These are phyloP conservation scores for Pleurotus sapidus DNA, from an alignment of 768 basidiomycete species.

Conservation along the genomic window DNA sequence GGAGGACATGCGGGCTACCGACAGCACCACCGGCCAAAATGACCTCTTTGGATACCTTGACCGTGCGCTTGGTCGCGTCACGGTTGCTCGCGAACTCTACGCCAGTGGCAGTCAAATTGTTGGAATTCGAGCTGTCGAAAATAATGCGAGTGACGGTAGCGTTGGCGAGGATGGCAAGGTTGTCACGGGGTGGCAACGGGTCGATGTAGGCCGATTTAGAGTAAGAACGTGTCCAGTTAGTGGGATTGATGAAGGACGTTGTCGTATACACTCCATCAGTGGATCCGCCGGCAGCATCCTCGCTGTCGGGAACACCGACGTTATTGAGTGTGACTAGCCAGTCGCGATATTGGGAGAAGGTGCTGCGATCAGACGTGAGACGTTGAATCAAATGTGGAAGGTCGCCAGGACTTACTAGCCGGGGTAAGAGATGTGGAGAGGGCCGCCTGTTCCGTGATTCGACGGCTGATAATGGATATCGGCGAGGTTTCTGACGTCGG, in stretches of 20 bases:
- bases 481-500: conserved; percentile 32
- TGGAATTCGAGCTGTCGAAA: conserved; percentile 27
- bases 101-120: conserved; percentile 36
- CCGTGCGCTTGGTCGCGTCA: conserved; percentile 30
- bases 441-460: conserved; percentile 52
- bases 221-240: conserved; percentile 64
- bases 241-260: conserved; percentile 57
- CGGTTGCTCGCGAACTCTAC: conserved; percentile 45
- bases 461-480: conserved; percentile 42
- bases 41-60: conserved; percentile 61
- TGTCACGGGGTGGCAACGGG: conserved; percentile 51
- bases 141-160: conserved; percentile 52
- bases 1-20: conserved; percentile 46
- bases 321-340: conserved; percentile 52
- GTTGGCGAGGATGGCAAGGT: conserved; percentile 56
- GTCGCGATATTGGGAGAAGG: conserved; percentile 46
- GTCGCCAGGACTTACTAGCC: conserved; percentile 38
- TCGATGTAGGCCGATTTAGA: conserved; percentile 66
- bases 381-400: neutral
- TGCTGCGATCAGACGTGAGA: conserved; percentile 24
- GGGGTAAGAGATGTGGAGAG: conserved; percentile 40
- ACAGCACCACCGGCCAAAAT: conserved; percentile 49
- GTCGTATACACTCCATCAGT: conserved; percentile 53
- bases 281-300: conserved; percentile 44
- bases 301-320: conserved; percentile 36